Evolutionary conservation across 2,329 filamentous ascomycete genomes (phyloP), one percentile per base, ranked within the genome.

Genomic region (Xylariaceae sp.): DNA sequence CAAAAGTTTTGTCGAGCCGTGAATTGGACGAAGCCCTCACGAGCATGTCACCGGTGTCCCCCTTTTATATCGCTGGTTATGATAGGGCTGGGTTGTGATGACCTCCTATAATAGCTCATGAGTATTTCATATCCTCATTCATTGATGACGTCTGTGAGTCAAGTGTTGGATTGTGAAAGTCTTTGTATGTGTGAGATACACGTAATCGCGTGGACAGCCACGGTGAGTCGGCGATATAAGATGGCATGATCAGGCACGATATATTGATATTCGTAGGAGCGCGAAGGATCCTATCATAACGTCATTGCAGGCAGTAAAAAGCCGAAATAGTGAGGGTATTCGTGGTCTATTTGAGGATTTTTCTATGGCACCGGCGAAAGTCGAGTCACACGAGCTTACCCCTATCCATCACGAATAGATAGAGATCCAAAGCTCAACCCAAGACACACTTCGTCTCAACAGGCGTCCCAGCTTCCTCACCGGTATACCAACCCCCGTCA

Each of bases 401-500:
- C 23, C 23, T 30, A 30, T 30, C 23, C 23, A 30, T 30, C 23
- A 30, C 37, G 1, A 3, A 42, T 39, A 39, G 10, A 39, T 42
- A 10, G 9, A 42, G 11, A 60, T 63, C 42, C 55, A 47, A 9
- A 62, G 56, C 18, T 54, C 62, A 58, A 30, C 58, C 45, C 39
- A 72, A 59, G n/a, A 71, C 56, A 49, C 71, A 73, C 10, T 63
- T 63, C n/a, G 70, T 73, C 53, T 66, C 66, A 30, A 72, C 62
- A 23, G 63, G 67, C 18, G 44, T 54, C 9, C 62, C 55, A 48
- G 65, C 62, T 35, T 56, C 61, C 55, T 66, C 60, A n/a, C 60
- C 64, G 6, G 48, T 60, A 65, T 94, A 93, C 80, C 87, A 93
- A 13, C 88, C 88, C 10, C 81, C 84, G 1, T 83, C 75, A 52